A percentile compares a stretch with the other conserved stretches of the same genome.
Evolutionary conservation across 148 eudicot species (phyloP).

Genomic region (Rhododendron vialii): DNA sequence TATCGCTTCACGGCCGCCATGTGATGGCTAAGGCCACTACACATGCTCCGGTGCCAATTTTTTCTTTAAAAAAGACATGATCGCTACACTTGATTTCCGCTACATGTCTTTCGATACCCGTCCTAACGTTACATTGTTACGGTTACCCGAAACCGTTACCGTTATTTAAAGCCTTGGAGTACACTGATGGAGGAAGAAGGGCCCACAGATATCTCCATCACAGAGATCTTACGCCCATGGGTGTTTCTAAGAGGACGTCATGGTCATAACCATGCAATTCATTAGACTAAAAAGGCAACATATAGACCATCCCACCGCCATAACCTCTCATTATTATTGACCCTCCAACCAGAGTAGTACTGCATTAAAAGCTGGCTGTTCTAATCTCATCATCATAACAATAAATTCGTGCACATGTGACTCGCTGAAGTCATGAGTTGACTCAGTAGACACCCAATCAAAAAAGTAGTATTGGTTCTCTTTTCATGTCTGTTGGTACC

Average conservation of each 20-base stretch:
- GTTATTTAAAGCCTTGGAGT: no score
- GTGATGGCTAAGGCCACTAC: no score
- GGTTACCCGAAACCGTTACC: no score
- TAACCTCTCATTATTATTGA: not conserved
- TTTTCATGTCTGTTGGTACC: not conserved
- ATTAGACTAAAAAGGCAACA: conserved; percentile 1
- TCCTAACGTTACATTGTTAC: no score
- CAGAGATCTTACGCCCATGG: conserved; percentile 3
- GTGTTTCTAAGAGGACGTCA: conserved; percentile 7
- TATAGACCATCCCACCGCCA: not conserved
- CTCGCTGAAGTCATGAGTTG: not conserved
- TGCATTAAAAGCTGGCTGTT: not conserved
- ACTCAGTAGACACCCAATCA: not conserved
- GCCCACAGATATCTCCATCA: not conserved
- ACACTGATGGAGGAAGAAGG: not conserved
- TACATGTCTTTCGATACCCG: no score
- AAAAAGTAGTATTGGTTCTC: not conserved
- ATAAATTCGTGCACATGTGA: not conserved
- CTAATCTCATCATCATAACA: not conserved
- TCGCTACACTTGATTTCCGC: no score
- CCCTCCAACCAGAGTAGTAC: no score
- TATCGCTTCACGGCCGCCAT: no score
- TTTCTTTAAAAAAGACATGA: no score
- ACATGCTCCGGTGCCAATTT: no score
- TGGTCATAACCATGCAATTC: not conserved